Evolutionary conservation across 441 rosid genomes (phyloP).

Genomic region (Gossypium laxum): DNA sequence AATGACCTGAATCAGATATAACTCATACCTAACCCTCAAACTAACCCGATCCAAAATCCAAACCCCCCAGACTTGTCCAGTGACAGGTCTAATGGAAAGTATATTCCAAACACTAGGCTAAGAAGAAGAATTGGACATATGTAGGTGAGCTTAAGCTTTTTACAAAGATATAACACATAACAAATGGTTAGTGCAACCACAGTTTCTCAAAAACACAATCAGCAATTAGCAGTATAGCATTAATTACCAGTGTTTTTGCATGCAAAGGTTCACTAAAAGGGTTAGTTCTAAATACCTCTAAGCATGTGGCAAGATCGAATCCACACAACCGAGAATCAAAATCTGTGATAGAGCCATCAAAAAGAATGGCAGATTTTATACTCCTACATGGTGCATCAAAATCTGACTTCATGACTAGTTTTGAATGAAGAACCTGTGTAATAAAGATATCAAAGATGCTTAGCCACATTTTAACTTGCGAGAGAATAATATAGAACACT

Average conservation of each 20-base stretch:
- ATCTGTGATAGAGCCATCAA: constrained; percentile 70
- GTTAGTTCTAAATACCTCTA: constrained; percentile 47
- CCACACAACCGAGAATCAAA: constrained; percentile 59
- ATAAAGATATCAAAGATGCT: constrained; percentile 12
- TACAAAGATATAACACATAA: too few species aligned
- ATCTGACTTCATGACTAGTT: constrained; percentile 42
- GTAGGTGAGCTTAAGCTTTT: too few species aligned
- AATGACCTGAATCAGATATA: too few species aligned
- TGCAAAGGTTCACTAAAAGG: constrained; percentile 1
- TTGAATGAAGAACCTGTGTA: constrained; percentile 66
- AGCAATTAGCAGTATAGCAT: background rate
- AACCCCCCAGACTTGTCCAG: too few species aligned
- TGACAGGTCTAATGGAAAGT: too few species aligned
- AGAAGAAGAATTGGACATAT: too few species aligned
- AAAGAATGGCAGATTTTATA: constrained; percentile 62
- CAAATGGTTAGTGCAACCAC: background rate
- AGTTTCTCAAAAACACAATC: background rate
- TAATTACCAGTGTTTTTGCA: background rate
- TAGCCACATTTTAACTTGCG: constrained; percentile 2
- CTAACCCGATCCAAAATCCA: too few species aligned
- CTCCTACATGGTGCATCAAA: constrained; percentile 21
- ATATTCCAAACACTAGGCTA: too few species aligned
- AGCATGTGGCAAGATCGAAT: constrained; percentile 81
- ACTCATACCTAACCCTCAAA: too few species aligned
- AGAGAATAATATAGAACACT: background rate